phyloP scores from a whole-genome alignment of 1,284 basidiomycete genomes.

The Hypsizygus ulmarius region DNA sequence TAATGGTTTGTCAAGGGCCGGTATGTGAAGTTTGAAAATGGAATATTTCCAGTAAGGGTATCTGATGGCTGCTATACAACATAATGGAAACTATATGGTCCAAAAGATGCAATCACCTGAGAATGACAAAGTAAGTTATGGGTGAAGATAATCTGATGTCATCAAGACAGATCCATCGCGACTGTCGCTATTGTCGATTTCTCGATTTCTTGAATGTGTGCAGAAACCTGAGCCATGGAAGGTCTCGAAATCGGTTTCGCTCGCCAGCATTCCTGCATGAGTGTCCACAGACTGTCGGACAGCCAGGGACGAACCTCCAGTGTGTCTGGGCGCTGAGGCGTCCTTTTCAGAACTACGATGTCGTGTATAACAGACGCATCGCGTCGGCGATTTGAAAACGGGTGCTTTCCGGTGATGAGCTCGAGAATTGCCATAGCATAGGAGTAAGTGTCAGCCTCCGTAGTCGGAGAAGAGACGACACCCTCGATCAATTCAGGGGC shows the following conservation, averaged over 20 bases:
- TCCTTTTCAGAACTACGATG: conserved; percentile 33
- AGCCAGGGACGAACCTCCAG: conserved; percentile 33
- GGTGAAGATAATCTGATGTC: neutral
- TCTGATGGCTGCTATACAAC: no score
- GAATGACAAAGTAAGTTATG: no score
- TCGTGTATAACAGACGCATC: conserved; percentile 48
- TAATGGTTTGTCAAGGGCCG: no score
- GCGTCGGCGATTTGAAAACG: conserved; percentile 44
- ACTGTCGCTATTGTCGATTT: conserved; percentile 8
- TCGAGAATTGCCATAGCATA: conserved; percentile 59
- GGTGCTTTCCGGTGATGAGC: conserved; percentile 46
- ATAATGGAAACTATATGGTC: no score
- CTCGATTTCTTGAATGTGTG: conserved; percentile 16
- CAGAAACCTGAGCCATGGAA: conserved; percentile 34
- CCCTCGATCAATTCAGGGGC: conserved; percentile 54
- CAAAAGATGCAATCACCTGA: no score
- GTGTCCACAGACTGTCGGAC: conserved; percentile 44
- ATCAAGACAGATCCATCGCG: conserved; percentile 14
- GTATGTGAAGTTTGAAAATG: no score
- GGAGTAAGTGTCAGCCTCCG: conserved; percentile 50
- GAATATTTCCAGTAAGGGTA: no score
- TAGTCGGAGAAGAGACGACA: conserved; percentile 37
- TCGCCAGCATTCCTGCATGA: conserved; percentile 45
- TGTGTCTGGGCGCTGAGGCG: conserved; percentile 39
- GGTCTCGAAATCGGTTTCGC: conserved; percentile 31